Evolutionary conservation across 2,329 filamentous ascomycete genomes (phyloP).

Genomic region (Endothia cerciana): DNA sequence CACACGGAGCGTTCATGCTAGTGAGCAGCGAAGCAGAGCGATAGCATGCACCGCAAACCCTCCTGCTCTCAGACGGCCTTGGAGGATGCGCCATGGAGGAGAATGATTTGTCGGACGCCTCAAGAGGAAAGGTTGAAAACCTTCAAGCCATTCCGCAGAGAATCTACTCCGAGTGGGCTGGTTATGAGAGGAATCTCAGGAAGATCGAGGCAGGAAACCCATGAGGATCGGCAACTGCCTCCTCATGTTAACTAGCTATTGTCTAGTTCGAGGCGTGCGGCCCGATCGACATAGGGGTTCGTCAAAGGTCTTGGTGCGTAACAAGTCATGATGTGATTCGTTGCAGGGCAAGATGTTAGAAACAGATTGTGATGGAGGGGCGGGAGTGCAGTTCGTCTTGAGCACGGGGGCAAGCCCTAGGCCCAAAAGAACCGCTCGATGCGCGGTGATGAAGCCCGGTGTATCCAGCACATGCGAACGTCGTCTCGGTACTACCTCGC

Average conservation of each 20-base stretch:
- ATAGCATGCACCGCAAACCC: background rate
- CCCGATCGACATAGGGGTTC: background rate
- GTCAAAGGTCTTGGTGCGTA: background rate
- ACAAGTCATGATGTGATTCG: constrained; percentile 1
- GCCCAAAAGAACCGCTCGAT: background rate
- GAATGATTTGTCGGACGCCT: background rate
- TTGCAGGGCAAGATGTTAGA: background rate
- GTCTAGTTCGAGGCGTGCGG: background rate
- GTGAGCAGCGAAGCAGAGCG: background rate
- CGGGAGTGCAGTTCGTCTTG: constrained; percentile 10
- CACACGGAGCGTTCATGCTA: background rate
- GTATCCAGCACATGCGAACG: constrained; percentile 10
- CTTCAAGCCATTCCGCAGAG: background rate
- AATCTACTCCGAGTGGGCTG: background rate
- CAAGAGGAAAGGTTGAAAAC: background rate
- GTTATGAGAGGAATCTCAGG: background rate
- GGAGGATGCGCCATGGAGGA: background rate
- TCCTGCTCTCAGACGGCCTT: background rate
- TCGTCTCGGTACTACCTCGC: constrained; percentile 4
- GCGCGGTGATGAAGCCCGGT: constrained; percentile 2
- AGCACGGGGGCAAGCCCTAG: constrained; percentile 1
- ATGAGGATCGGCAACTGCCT: background rate
- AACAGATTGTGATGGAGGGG: constrained; percentile 10
- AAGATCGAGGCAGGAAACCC: background rate
- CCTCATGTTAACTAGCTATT: background rate